Conservation (phyloP, 805 yeast species). For the Cyberlindnera subsufficiens region DNA sequence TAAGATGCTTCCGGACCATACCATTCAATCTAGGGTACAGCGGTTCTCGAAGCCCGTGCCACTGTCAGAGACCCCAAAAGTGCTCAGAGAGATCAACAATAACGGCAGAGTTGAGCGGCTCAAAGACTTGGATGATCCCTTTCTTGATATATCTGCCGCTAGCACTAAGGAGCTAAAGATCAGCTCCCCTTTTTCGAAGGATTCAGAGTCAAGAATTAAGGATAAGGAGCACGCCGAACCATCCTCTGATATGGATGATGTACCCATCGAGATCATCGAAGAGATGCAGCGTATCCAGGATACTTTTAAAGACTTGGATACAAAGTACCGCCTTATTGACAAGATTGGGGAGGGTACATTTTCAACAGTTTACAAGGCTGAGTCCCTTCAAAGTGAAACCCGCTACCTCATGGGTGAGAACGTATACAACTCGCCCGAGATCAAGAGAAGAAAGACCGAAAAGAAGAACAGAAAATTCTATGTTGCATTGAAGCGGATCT, state of each 20-base stretch:
- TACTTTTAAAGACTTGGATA: slow-evolving; percentile 45
- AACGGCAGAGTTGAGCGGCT: neutral
- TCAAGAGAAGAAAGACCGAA: slow-evolving; percentile 22
- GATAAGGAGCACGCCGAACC: neutral
- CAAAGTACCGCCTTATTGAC: slow-evolving; percentile 28
- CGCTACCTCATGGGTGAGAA: slow-evolving; percentile 28
- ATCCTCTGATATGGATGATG: slow-evolving; percentile 35
- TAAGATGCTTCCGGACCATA: too few species aligned
- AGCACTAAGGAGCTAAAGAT: slow-evolving; percentile 10
- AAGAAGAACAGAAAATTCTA: slow-evolving; percentile 30
- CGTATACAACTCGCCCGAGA: slow-evolving; percentile 27
- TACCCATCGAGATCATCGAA: slow-evolving; percentile 46
- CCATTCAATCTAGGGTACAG: too few species aligned
- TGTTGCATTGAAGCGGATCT: slow-evolving; percentile 90
- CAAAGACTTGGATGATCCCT: slow-evolving; percentile 13
- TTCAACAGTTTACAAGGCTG: slow-evolving; percentile 77
- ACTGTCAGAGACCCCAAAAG: neutral
- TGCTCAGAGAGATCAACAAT: slow-evolving; percentile 2
- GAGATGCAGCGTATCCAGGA: slow-evolving; percentile 51
- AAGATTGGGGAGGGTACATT: slow-evolving; percentile 85
- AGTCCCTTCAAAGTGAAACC: slow-evolving; percentile 34
- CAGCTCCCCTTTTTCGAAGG: slow-evolving; percentile 15
- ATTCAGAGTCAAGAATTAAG: neutral
- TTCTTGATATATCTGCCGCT: slow-evolving; percentile 11
- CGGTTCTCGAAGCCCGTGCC: too few species aligned